Evolutionary conservation across 345 rosid species (phyloP).

Genomic region (Viola odorata): DNA sequence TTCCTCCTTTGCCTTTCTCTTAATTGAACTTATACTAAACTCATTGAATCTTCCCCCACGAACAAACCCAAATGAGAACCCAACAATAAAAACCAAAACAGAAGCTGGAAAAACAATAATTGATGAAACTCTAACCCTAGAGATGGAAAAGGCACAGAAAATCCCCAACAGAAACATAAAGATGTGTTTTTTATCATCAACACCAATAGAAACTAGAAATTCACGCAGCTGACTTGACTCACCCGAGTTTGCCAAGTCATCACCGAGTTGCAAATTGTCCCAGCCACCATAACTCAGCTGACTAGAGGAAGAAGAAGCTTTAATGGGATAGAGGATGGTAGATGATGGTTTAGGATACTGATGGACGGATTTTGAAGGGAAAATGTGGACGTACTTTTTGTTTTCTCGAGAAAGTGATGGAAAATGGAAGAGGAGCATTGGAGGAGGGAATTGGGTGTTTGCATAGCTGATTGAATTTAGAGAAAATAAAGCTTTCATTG

Average conservation of each 20-base stretch:
- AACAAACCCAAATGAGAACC: conserved; percentile 52
- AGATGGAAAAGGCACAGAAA: conserved; percentile 47
- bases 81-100: conserved; percentile 45
- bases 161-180: conserved; percentile 44
- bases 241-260: conserved; percentile 26
- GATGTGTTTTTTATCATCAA: conserved; percentile 40
- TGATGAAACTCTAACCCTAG: conserved; percentile 49
- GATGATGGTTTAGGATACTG: neutral
- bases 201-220: conserved; percentile 42
- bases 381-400: conserved; percentile 3
- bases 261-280: conserved; percentile 37
- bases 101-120: conserved; percentile 50
- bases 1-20: conserved; percentile 38
- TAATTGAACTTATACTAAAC: conserved; percentile 14
- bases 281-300: conserved; percentile 46
- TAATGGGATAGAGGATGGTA: conserved; percentile 5
- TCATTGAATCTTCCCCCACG: conserved; percentile 39
- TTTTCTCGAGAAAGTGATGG: conserved; percentile 23
- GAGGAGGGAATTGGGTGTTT: conserved; percentile 14
- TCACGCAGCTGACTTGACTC: conserved; percentile 39
- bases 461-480: conserved; percentile 10
- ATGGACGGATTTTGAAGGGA: conserved; percentile 11
- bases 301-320: conserved; percentile 14
- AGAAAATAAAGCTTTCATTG: conserved; percentile 27
- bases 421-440: conserved; percentile 22